Percentiles rank a stretch among this genome's conserved stretches.
These are phyloP conservation scores for Geotrichum siamense DNA, from an alignment of 1,139 yeast species.

Conservation along the genomic window DNA sequence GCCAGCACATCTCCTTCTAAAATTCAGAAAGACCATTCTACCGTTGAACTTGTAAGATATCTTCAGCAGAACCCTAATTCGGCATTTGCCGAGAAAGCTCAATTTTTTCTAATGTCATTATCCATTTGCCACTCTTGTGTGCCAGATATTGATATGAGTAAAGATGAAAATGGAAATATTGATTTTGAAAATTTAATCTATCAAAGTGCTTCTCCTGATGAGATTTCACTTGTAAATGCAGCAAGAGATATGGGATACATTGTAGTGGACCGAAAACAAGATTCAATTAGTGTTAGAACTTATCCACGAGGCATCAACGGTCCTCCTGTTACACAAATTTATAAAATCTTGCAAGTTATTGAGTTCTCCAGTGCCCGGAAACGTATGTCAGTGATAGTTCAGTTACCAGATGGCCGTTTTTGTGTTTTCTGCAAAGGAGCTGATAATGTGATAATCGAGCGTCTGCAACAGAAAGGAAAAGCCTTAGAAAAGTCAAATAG, in stretches of 20 bases:
- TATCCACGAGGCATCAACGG: conserved; percentile 77
- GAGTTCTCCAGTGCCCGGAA: conserved; percentile 85
- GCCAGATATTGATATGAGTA: conserved; percentile 45
- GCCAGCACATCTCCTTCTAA: conserved; percentile 34
- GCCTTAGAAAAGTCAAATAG: conserved; percentile 60
- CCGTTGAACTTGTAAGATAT: conserved; percentile 58
- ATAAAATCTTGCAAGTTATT: conserved; percentile 65
- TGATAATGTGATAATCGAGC: conserved; percentile 80
- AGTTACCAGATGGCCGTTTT: conserved; percentile 70
- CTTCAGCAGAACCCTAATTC: conserved; percentile 67
- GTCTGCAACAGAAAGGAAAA: conserved; percentile 48
- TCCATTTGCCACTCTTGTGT: conserved; percentile 88
- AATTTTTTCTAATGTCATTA: conserved; percentile 68
- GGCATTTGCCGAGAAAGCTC: conserved; percentile 62
- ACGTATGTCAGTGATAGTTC: conserved; percentile 75
- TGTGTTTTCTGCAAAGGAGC: conserved; percentile 90
- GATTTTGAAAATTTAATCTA: conserved; percentile 44
- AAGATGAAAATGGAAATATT: conserved; percentile 25
- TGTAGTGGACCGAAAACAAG: conserved; percentile 58
- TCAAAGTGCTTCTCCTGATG: conserved; percentile 95
- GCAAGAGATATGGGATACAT: conserved; percentile 91
- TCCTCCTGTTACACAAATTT: conserved; percentile 52
- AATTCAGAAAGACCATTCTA: conserved; percentile 39
- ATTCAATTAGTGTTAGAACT: conserved; percentile 55
- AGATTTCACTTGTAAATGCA: conserved; percentile 83